Percentiles rank a stretch among this genome's conserved stretches.
These are phyloP conservation scores for Suillus subalutaceus DNA, from an alignment of 768 basidiomycete species.

Conservation along the genomic window DNA sequence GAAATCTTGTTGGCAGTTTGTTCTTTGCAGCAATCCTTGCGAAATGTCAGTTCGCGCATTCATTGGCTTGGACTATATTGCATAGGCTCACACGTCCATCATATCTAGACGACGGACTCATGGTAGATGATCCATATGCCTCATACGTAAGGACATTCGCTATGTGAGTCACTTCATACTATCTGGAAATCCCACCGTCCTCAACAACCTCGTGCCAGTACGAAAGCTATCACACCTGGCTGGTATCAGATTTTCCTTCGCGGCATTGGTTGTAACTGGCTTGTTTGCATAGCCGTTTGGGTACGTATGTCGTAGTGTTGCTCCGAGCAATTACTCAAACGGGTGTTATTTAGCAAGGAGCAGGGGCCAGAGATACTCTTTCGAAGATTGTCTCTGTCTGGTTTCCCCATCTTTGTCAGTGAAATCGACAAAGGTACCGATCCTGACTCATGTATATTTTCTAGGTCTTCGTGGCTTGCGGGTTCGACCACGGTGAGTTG, in stretches of 20 bases:
- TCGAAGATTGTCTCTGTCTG: conserved; percentile 73
- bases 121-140: conserved; percentile 60
- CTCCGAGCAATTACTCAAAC: conserved; percentile 8
- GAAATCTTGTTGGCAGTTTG: conserved; percentile 68
- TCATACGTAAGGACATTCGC: conserved; percentile 56
- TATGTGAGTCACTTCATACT: conserved; percentile 46
- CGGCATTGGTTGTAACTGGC: conserved; percentile 79
- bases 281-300: conserved; percentile 75
- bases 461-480: conserved; percentile 71
- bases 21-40: conserved; percentile 71
- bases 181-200: background rate
- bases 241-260: conserved; percentile 78
- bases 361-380: conserved; percentile 64
- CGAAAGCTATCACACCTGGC: conserved; percentile 63
- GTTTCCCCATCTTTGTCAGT: conserved; percentile 76
- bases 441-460: conserved; percentile 3
- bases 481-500: conserved; percentile 66
- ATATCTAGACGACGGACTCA: conserved; percentile 56
- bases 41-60: conserved; percentile 51
- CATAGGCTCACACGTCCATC: conserved; percentile 3
- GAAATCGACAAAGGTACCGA: background rate
- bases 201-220: conserved; percentile 35
- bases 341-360: conserved; percentile 55
- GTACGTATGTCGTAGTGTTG: conserved; percentile 40
- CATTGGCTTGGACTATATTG: conserved; percentile 3